These are phyloP conservation scores for Pascua sp. DNA, from an alignment of 1,284 basidiomycete species.

Conservation along the genomic window DNA sequence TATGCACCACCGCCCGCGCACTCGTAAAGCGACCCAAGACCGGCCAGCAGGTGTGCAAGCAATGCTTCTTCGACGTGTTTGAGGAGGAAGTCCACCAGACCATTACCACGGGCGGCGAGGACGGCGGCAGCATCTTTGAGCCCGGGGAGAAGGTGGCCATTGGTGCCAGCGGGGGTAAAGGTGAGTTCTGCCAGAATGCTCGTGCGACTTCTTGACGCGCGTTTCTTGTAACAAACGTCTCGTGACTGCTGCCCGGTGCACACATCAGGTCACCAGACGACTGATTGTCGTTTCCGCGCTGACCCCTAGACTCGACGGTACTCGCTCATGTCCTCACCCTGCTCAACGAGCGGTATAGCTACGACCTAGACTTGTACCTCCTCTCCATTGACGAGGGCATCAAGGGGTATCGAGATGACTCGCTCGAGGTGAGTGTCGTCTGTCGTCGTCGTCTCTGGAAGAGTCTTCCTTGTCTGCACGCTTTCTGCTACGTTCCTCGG, in stretches of 20 bases:
- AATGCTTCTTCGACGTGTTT: constrained; percentile 94
- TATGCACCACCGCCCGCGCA: constrained; percentile 73
- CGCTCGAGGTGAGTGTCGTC: constrained; percentile 69
- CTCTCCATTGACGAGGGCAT: constrained; percentile 99
- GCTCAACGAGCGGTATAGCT: constrained; percentile 88
- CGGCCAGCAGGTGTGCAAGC: constrained; percentile 91
- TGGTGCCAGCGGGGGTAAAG: constrained; percentile 96
- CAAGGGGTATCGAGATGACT: constrained; percentile 96
- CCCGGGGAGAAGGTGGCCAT: constrained; percentile 94
- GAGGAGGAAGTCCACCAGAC: constrained; percentile 98
- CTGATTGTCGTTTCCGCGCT: constrained; percentile 3
- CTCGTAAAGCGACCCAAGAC: constrained; percentile 96
- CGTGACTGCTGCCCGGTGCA: background rate
- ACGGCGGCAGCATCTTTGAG: constrained; percentile 71
- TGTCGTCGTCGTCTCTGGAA: background rate
- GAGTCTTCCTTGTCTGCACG: background rate
- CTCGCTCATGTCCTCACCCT: constrained; percentile 95
- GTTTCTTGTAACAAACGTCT: background rate
- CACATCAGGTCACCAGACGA: background rate
- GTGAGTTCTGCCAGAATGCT: constrained; percentile 51
- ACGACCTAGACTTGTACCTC: constrained; percentile 85
- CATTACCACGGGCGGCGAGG: constrained; percentile 56
- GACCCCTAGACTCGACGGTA: constrained; percentile 82
- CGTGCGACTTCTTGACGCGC: background rate
- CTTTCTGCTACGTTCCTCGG: background rate